phyloP scores from a whole-genome alignment of 805 yeast genomes.

The Candida anglica region DNA sequence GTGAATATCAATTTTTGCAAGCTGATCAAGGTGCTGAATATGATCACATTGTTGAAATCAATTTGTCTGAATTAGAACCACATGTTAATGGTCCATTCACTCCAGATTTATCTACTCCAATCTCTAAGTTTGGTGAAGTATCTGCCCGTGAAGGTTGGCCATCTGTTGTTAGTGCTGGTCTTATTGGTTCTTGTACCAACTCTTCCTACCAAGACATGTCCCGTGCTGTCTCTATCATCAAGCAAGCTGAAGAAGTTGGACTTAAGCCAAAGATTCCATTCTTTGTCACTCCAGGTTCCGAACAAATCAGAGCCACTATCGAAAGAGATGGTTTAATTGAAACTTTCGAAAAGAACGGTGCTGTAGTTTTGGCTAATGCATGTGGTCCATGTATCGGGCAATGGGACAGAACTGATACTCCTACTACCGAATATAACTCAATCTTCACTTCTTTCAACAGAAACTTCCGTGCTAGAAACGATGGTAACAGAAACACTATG shows the following conservation, averaged over 20 bases:
- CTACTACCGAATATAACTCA: conserved; percentile 69
- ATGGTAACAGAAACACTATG: conserved; percentile 96
- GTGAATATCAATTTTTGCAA: conserved; percentile 51
- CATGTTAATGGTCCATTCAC: conserved; percentile 98
- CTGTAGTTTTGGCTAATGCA: conserved; percentile 92
- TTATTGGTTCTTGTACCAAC: conserved; percentile 98
- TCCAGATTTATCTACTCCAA: conserved; percentile 95
- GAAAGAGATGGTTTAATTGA: conserved; percentile 92
- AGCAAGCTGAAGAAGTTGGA: conserved; percentile 88
- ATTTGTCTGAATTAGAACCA: conserved; percentile 87
- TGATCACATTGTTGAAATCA: conserved; percentile 89
- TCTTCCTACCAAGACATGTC: conserved; percentile 98
- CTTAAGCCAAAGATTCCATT: conserved; percentile 86
- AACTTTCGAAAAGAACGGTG: conserved; percentile 88
- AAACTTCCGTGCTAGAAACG: conserved; percentile 96
- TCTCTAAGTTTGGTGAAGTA: conserved; percentile 79
- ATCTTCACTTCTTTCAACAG: conserved; percentile 97
- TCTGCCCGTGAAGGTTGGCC: conserved; percentile 92
- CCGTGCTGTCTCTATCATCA: conserved; percentile 88
- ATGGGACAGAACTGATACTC: conserved; percentile 91
- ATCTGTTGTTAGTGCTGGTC: conserved; percentile 83
- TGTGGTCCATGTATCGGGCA: conserved; percentile 99
- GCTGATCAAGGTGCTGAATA: conserved; percentile 94
- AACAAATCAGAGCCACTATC: conserved; percentile 97
- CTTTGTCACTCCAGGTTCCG: conserved; percentile 97